Conservation (phyloP, 768 basidiomycete species). For the Gymnopilus junonius region DNA sequence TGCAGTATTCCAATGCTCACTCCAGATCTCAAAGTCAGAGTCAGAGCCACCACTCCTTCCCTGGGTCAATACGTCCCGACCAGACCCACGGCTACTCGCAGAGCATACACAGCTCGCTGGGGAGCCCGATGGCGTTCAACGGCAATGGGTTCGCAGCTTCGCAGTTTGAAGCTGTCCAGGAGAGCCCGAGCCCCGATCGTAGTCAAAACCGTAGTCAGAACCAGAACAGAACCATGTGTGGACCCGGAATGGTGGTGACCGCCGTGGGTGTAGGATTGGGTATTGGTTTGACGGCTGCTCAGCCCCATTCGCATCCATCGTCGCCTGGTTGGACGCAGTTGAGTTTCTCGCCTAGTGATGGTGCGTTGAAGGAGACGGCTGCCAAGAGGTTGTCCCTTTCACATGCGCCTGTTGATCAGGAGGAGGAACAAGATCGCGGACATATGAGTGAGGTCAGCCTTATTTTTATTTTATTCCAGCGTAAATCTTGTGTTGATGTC, state of each 20-base stretch:
- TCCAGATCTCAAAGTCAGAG: constrained; percentile 47
- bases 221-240: background rate
- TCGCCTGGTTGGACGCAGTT: constrained; percentile 37
- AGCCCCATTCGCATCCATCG: background rate
- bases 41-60: constrained; percentile 49
- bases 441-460: constrained; percentile 73
- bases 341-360: constrained; percentile 64
- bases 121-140: constrained; percentile 39
- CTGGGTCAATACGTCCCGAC: constrained; percentile 29
- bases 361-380: constrained; percentile 50
- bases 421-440: constrained; percentile 55
- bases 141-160: too few species aligned
- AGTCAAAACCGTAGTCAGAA: too few species aligned
- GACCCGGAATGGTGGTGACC: background rate
- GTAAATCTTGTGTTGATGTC: too few species aligned
- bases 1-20: constrained; percentile 38
- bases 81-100: constrained; percentile 35
- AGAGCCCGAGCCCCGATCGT: background rate
- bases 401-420: constrained; percentile 24
- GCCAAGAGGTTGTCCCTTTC: too few species aligned
- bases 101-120: constrained; percentile 45
- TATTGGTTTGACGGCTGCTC: constrained; percentile 18
- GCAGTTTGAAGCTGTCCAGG: constrained; percentile 8
- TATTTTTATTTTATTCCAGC: constrained; percentile 5
- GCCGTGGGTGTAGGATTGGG: constrained; percentile 26